Percentiles rank a stretch among this genome's conserved stretches.
phyloP scores from a whole-genome alignment of 2,329 filamentous ascomycete genomes.

The Colletotrichum sojae region DNA sequence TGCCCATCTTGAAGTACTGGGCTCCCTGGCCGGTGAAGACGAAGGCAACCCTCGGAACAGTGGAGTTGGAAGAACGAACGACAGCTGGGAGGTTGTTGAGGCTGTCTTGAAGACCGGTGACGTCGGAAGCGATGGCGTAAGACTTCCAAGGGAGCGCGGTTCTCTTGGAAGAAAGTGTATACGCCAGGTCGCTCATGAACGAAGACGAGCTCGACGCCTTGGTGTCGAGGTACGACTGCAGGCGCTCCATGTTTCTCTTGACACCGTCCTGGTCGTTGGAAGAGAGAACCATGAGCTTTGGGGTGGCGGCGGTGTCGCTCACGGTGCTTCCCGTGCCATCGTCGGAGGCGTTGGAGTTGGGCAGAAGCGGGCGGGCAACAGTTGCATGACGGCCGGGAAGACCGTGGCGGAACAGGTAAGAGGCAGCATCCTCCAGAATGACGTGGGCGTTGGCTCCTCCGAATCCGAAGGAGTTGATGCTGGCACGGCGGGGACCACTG shows the following conservation, averaged over 20 bases:
- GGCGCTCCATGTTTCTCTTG: constrained; percentile 53
- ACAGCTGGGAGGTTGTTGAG: constrained; percentile 45
- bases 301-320: neutral
- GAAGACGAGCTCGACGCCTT: constrained; percentile 53
- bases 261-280: constrained; percentile 54
- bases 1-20: constrained; percentile 60
- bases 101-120: constrained; percentile 42
- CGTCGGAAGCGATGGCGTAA: constrained; percentile 54
- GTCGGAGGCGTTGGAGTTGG: constrained; percentile 15
- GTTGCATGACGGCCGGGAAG: constrained; percentile 29
- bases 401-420: constrained; percentile 29
- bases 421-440: constrained; percentile 51
- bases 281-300: constrained; percentile 59
- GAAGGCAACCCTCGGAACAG: constrained; percentile 53
- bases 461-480: constrained; percentile 61
- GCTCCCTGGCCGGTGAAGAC: constrained; percentile 61
- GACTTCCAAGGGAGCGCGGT: constrained; percentile 60
- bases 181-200: constrained; percentile 57
- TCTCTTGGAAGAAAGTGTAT: constrained; percentile 61
- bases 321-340: constrained; percentile 17
- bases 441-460: constrained; percentile 62
- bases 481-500: constrained; percentile 42
- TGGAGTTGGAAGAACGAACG: constrained; percentile 46
- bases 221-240: constrained; percentile 56
- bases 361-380: constrained; percentile 10